Evolutionary conservation across 2,329 filamentous ascomycete species (phyloP), one percentile per base, ranked within the genome.

Genomic region (Scopulariopsis brevicaulis): DNA sequence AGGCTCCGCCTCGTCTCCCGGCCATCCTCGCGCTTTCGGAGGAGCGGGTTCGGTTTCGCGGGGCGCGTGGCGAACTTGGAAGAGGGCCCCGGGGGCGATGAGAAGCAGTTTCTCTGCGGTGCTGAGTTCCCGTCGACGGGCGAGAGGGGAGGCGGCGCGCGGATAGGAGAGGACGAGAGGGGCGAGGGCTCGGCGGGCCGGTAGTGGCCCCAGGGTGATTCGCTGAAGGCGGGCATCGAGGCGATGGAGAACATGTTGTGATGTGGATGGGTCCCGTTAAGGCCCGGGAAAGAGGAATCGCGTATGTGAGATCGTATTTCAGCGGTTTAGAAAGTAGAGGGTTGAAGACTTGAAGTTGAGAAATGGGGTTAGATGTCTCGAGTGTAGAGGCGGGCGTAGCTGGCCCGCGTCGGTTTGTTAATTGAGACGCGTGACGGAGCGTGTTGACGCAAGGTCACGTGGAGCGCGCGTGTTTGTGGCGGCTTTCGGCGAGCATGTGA

Each of bases 1-100:
- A 87, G 73, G 35, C 81, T 80, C 53, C 88, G 76, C 59, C 89
- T 74, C 57, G 79, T 75, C 66, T 89, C 84, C 58, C 84, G 81
- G 0, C 77, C 75, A 20, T 81, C 82, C 66, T 90, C 81, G 55
- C 82, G 77, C 60, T 73, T 79, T 62, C 80, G 79, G 20, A 84
- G 71, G 7, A 87, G 64, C 0, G 85, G 87, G 61, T 87, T 89
- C 40, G 78, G 76, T 60, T 86, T 86, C 57, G 77, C 71, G 15
- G 75, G 73, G 18, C 83, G 77, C 60, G 79, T 72, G 32, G 81
- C 75, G 63, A 76, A 85, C 59, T 74, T 80, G 67, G 74, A 77
- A 32, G 70, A 72, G 35, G 68, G 64, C 11, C 70, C 67, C 53
- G 68, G 64, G 32, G 75, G 71, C 6, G 75, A 75, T 4, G 76